Conservation (phyloP, 2,329 filamentous ascomycete species). For the Colletotrichum eremochloae region DNA sequence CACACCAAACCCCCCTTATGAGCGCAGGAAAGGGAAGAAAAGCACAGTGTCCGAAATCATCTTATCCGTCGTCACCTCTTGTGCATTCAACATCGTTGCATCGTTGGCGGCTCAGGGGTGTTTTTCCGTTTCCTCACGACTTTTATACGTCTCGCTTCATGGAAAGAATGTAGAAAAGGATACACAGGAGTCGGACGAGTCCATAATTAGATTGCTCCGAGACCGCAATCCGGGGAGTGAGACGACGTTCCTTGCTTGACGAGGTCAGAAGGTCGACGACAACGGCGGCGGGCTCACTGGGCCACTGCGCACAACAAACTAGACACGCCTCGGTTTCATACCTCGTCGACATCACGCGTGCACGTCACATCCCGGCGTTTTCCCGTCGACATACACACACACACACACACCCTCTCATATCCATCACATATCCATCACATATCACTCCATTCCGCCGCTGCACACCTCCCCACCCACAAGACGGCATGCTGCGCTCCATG, state of each 20-base stretch:
- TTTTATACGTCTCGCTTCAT: not conserved
- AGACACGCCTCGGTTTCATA: not conserved
- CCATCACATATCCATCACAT: not conserved
- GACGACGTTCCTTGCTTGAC: not conserved
- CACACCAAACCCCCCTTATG: not conserved
- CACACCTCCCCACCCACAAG: not conserved
- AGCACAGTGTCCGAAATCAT: constrained; percentile 6
- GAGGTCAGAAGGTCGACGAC: not conserved
- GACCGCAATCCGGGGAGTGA: not conserved
- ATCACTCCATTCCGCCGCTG: not conserved
- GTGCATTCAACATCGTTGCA: not conserved
- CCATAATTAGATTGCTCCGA: not conserved
- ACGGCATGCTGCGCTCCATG: constrained; percentile 35
- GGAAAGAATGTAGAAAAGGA: not conserved
- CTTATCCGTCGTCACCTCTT: not conserved
- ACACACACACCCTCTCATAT: not conserved
- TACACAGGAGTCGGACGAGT: not conserved
- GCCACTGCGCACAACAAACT: not conserved
- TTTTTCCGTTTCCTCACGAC: too few species aligned
- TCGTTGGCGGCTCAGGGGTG: not conserved
- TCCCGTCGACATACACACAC: not conserved
- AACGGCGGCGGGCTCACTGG: not conserved
- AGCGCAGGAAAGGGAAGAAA: too few species aligned
- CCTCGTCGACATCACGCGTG: not conserved
- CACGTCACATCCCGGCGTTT: not conserved